Evolutionary conservation across 208 protist species (phyloP).

Genomic region (Trypanosoma mega): DNA sequence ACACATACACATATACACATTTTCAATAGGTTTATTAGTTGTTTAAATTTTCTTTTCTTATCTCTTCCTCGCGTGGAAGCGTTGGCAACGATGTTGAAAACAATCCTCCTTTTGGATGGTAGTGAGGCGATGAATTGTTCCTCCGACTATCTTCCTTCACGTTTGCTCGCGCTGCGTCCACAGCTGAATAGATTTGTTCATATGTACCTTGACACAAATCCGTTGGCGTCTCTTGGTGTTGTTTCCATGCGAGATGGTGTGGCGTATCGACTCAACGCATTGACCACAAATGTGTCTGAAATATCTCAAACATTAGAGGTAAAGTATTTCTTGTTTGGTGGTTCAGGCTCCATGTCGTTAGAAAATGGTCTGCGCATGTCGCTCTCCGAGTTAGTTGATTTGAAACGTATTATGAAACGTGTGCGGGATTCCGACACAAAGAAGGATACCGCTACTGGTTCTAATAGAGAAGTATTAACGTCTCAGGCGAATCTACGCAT

Average conservation of each 20-base stretch:
- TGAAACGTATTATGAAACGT: constrained; percentile 48
- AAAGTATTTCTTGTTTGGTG: constrained; percentile 78
- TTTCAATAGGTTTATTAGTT: too few species aligned
- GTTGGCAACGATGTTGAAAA: constrained; percentile 52
- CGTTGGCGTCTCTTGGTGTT: constrained; percentile 67
- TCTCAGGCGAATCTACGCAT: constrained; percentile 43
- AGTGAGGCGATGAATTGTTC: constrained; percentile 82
- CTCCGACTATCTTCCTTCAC: constrained; percentile 82
- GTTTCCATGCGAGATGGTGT: constrained; percentile 85
- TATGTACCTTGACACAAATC: constrained; percentile 63
- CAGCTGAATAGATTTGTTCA: constrained; percentile 57
- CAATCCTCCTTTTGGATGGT: constrained; percentile 79
- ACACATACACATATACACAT: not conserved
- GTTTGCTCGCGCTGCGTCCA: constrained; percentile 67
- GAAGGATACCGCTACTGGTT: constrained; percentile 2
- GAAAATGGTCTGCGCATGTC: constrained; percentile 81
- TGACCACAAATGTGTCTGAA: constrained; percentile 68
- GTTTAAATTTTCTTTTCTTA: not conserved
- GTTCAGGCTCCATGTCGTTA: constrained; percentile 67
- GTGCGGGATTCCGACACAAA: constrained; percentile 13
- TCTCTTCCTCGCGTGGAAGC: not conserved
- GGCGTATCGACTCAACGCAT: constrained; percentile 46
- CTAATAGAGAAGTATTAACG: constrained; percentile 6
- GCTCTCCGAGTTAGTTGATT: constrained; percentile 73
- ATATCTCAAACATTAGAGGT: constrained; percentile 65